Base-by-base conservation (phyloP, 2,329 filamentous ascomycete species). In the Aspergillus luchuensis region DNA sequence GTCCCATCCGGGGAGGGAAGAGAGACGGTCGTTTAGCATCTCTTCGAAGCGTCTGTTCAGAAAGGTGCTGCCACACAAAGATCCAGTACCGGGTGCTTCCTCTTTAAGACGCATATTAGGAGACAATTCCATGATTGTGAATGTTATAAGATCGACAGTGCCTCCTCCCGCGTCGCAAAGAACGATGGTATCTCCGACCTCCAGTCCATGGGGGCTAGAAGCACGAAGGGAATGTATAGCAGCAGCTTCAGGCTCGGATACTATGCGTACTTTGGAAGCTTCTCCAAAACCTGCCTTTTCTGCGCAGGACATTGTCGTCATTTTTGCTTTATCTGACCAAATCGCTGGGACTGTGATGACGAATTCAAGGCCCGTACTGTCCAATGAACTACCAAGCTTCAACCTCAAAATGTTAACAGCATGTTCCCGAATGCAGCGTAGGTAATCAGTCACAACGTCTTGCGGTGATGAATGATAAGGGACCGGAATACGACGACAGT, bases 91-190 rank as follows among this genome's bases (percentile, higher is more conserved):
- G 2, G 66, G 57, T 1, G 69, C 69, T 3, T 67, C 59, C 51
- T 74, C 71, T 11, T 66, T 64, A 0, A 74, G 50, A 19, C 68
- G 43, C 7, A 72, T 25, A 11, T 45, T 62, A 3, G 73, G n/a
- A n/a, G n/a, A n/a, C n/a, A n/a, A n/a, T n/a, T 61, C 52, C 3
- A 59, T 21, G 15, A 76, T 70, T 0, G 61, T 59, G 54, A 74
- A 75, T 0, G 71, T 69, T 2, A 74, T 74, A 19, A 74, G 58
- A 58, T 75, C 72, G 4, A 72, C 71, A 0, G 69, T 74, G 1
- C 69, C 70, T 21, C 69, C 71, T 1, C 70, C 67, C 0, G 69
- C 70, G 50, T 73, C 72, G 25, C 70, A 72, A 1, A 74, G 43
- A 17, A 71, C 58, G 39, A 72, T 67, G 8, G 63, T 67, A 50